phyloP scores from a whole-genome alignment of 306 rosid genomes.

The Prunus campanulata region DNA sequence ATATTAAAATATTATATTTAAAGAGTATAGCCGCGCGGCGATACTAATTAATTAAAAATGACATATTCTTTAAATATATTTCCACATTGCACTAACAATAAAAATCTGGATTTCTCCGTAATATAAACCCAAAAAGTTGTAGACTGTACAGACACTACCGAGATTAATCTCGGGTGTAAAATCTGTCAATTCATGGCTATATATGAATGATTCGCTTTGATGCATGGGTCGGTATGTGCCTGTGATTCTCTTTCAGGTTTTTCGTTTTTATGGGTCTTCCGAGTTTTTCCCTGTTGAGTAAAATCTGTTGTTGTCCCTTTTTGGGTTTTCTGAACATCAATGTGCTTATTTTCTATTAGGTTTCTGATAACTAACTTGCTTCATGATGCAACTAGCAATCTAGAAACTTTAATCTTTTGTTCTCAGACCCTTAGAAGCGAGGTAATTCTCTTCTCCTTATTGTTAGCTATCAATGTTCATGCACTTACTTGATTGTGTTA shows the following conservation, averaged over 20 bases:
- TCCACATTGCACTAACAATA: too few relatives aligned
- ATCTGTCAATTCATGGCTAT: not conserved
- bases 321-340: conserved; percentile 13
- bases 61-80: too few relatives aligned
- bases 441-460: conserved; percentile 41
- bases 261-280: not conserved
- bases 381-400: conserved; percentile 90
- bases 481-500: not conserved
- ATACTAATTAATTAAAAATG: too few relatives aligned
- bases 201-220: too few relatives aligned
- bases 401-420: conserved; percentile 94
- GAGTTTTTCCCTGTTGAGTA: not conserved
- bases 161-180: not conserved
- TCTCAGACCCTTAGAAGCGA: conserved; percentile 98
- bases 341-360: conserved; percentile 39
- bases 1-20: too few relatives aligned
- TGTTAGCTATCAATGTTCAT: not conserved
- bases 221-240: too few relatives aligned
- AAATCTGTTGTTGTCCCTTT: not conserved
- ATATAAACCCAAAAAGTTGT: too few relatives aligned
- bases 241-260: not conserved
- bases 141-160: too few relatives aligned
- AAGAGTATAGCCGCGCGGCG: too few relatives aligned
- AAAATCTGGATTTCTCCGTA: too few relatives aligned
- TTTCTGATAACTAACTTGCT: conserved; percentile 94